Evolutionary conservation across 495 filamentous ascomycete genomes (phyloP).

Genomic region (Astrocystis sublimbata): DNA sequence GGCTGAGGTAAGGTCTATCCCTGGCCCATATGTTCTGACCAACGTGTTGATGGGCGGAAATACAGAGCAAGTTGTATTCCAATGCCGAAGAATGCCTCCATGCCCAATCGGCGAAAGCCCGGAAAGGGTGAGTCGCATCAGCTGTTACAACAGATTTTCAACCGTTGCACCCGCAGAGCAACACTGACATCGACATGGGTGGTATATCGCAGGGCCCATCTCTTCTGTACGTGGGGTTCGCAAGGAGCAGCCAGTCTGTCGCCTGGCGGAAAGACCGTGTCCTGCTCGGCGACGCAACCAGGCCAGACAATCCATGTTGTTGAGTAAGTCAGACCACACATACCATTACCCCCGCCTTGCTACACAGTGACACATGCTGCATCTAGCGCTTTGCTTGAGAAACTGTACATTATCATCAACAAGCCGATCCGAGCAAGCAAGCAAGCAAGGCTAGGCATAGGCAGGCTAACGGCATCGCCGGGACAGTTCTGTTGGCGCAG

Average conservation of each 20-base stretch:
- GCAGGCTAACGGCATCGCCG: constrained; percentile 30
- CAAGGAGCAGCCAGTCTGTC: constrained; percentile 56
- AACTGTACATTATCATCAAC: constrained; percentile 2
- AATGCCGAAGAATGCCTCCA: constrained; percentile 52
- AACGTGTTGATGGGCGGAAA: constrained; percentile 7
- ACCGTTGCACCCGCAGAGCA: constrained; percentile 24
- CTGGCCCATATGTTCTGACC: not conserved
- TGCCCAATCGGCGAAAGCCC: constrained; percentile 43
- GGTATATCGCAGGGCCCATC: constrained; percentile 49
- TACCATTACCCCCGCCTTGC: too few species aligned
- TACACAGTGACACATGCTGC: too few species aligned
- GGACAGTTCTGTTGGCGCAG: constrained; percentile 66
- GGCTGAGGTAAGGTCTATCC: constrained; percentile 56
- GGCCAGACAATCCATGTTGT: constrained; percentile 48
- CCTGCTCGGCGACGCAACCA: constrained; percentile 48
- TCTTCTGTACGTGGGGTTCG: constrained; percentile 70
- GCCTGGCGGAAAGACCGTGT: constrained; percentile 37
- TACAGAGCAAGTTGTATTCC: constrained; percentile 49
- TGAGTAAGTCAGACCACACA: constrained; percentile 61
- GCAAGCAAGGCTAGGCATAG: not conserved
- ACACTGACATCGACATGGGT: constrained; percentile 27
- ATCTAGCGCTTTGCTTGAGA: not conserved
- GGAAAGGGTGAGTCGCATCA: constrained; percentile 46
- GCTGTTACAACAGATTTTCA: constrained; percentile 17
- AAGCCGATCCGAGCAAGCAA: too few species aligned